Conservation (phyloP, 2,329 filamentous ascomycete genomes). For the Colletotrichum scovillei region DNA sequence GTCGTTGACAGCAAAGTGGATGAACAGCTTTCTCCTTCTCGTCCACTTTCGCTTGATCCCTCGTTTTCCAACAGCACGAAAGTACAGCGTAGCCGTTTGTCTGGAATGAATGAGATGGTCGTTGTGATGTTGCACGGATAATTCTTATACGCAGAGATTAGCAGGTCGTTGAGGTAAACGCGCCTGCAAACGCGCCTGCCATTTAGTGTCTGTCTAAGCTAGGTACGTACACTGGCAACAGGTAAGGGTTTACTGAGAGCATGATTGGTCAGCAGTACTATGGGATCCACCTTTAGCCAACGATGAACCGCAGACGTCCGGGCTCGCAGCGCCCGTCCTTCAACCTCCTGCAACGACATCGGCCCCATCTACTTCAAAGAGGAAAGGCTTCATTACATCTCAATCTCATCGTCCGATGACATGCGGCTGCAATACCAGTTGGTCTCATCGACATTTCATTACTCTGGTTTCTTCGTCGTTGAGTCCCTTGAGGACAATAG, state of each 20-base stretch:
- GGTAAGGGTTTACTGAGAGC: not conserved
- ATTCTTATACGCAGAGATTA: not conserved
- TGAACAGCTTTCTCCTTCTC: not conserved
- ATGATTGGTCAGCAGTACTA: not conserved
- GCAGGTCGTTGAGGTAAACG: conserved; percentile 15
- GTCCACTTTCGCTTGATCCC: not conserved
- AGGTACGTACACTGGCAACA: not conserved
- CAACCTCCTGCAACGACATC: not conserved
- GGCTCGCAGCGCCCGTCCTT: not conserved
- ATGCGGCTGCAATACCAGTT: not conserved
- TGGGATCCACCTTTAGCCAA: not conserved
- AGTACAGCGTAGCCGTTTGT: not conserved
- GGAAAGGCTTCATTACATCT: not conserved
- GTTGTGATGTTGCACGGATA: not conserved
- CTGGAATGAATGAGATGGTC: not conserved
- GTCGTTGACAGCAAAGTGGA: not conserved
- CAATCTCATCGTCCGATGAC: not conserved
- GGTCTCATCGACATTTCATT: not conserved
- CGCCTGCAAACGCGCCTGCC: conserved; percentile 25
- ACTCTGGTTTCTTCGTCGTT: not conserved
- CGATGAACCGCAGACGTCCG: conserved; percentile 16
- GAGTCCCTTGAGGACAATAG: not conserved
- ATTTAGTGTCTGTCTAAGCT: not conserved
- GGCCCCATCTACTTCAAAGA: not conserved
- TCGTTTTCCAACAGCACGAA: not conserved